Evolutionary conservation across 768 basidiomycete genomes (phyloP).

Genomic region (Holtermannia corniformis): DNA sequence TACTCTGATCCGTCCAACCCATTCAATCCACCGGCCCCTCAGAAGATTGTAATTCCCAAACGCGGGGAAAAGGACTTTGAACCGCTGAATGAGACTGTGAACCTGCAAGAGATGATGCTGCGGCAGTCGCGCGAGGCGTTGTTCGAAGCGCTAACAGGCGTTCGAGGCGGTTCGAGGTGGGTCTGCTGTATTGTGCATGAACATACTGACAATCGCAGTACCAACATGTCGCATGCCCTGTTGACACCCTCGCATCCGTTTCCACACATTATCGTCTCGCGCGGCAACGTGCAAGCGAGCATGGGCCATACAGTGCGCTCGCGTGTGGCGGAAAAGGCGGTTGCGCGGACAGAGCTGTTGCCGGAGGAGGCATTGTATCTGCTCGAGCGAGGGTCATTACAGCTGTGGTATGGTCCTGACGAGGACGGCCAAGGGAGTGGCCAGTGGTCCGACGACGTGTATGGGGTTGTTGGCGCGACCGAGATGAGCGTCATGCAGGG

Average conservation of each 20-base stretch:
- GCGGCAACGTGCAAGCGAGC: slow-evolving; percentile 71
- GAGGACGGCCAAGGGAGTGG: slow-evolving; percentile 45
- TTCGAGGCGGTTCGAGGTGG: slow-evolving; percentile 67
- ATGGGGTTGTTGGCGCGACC: slow-evolving; percentile 24
- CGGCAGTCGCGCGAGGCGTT: slow-evolving; percentile 73
- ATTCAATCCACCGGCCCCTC: slow-evolving; percentile 1
- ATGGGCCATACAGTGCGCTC: slow-evolving; percentile 73
- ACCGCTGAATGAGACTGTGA: slow-evolving; percentile 50
- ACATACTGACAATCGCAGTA: slow-evolving; percentile 18
- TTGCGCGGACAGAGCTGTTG: slow-evolving; percentile 70
- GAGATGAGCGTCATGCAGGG: slow-evolving; percentile 84
- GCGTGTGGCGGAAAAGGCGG: slow-evolving; percentile 16
- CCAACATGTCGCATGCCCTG: slow-evolving; percentile 40
- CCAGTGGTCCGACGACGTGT: slow-evolving; percentile 35
- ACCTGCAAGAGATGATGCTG: slow-evolving; percentile 64
- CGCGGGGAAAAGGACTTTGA: slow-evolving; percentile 98
- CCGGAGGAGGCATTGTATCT: slow-evolving; percentile 95
- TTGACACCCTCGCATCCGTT: slow-evolving; percentile 22
- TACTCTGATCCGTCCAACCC: background rate
- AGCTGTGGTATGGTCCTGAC: slow-evolving; percentile 35
- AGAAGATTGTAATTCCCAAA: slow-evolving; percentile 63
- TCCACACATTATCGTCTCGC: slow-evolving; percentile 39
- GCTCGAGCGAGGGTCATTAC: slow-evolving; percentile 76
- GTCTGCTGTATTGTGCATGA: slow-evolving; percentile 54
- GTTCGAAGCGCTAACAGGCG: slow-evolving; percentile 67